Percentiles rank a stretch among this genome's conserved stretches.
phyloP scores from a whole-genome alignment of 306 rosid genomes.

The Vigna trinervia region DNA sequence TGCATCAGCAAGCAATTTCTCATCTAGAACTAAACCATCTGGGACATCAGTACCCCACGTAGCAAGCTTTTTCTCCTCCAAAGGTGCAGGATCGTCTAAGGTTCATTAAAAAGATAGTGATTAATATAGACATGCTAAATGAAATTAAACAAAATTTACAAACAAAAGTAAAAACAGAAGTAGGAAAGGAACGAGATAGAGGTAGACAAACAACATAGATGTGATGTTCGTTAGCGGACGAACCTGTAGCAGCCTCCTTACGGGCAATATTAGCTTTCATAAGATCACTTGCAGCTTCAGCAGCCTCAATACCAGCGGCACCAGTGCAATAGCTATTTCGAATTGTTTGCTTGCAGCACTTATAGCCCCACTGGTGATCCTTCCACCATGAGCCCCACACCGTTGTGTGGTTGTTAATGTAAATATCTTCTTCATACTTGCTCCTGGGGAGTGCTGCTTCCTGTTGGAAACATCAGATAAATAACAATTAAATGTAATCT shows the following conservation, averaged over 20 bases:
- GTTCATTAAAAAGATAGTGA: neutral
- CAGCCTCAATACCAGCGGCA: conserved; percentile 48
- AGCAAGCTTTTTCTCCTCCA: conserved; percentile 40
- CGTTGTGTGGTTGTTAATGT: conserved; percentile 63
- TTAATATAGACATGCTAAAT: neutral
- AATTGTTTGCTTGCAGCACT: conserved; percentile 62
- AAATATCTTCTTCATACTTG: conserved; percentile 60
- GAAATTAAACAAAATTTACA: neutral
- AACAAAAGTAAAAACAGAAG: neutral
- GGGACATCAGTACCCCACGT: conserved; percentile 48
- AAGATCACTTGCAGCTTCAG: conserved; percentile 65
- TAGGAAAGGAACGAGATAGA: neutral
- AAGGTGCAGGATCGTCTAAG: conserved; percentile 38
- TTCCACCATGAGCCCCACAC: conserved; percentile 88
- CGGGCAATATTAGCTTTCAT: conserved; percentile 86
- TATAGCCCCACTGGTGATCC: conserved; percentile 82
- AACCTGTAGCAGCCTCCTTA: conserved; percentile 67
- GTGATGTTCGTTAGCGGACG: conserved; percentile 8
- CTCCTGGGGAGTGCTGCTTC: conserved; percentile 50
- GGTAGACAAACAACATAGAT: neutral
- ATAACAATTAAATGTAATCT: neutral
- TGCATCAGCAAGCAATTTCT: conserved; percentile 45
- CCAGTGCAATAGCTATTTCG: conserved; percentile 48
- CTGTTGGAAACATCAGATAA: conserved; percentile 19
- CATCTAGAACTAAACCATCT: conserved; percentile 42